Base-by-base conservation (phyloP, 768 basidiomycete species). In the Agaricus bisporus region DNA sequence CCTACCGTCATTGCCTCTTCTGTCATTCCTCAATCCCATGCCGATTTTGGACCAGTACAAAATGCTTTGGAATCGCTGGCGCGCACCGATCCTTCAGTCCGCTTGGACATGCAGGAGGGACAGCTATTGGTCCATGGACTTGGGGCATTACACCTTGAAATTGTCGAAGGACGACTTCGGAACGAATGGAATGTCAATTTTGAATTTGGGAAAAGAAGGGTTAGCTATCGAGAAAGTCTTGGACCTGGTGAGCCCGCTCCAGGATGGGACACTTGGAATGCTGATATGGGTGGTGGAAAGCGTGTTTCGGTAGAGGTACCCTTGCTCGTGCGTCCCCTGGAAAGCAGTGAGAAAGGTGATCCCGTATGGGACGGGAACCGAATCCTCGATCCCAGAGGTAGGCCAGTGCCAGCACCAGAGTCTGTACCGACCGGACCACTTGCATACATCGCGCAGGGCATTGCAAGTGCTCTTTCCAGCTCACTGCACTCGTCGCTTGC, bases 71-170 rank as follows among this genome's bases (percentile, higher is more conserved):
- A 77, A 25, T 72, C 86, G 1, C 71, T 94, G 25, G 73, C 81
- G 15, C 85, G 91, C n/a, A 93, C 92, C 1, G 91, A 94, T 62
- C 91, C 91, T n/a, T 92, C 90, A 0, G 80, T 92, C 26, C 84
- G 92, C 17, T 73, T 84, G 28, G 91, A 92, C 50, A 70, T 73
- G 2, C 84, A 88, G 51, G 91, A 94, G 58, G 91, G 90, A 1
- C 91, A 94, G 61, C 72, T 91, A 32, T 76, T 94, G 28, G 76
- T 91, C 1, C 88, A 93, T 59, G 91, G 91, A 2, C 80, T 94
- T 39, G 91, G 91, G 12, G 81, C 87, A 28, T 76, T 94, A 11
- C 91, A 94, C 63, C 78, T 94, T n/a, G 91, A 94, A 66, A 92
- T 94, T 51, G 76, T 92, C 9, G 88, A 90, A 67, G 80, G 83